Evolutionary conservation across 2,329 filamentous ascomycete genomes (phyloP).

Genomic region (Trichoderma breve): DNA sequence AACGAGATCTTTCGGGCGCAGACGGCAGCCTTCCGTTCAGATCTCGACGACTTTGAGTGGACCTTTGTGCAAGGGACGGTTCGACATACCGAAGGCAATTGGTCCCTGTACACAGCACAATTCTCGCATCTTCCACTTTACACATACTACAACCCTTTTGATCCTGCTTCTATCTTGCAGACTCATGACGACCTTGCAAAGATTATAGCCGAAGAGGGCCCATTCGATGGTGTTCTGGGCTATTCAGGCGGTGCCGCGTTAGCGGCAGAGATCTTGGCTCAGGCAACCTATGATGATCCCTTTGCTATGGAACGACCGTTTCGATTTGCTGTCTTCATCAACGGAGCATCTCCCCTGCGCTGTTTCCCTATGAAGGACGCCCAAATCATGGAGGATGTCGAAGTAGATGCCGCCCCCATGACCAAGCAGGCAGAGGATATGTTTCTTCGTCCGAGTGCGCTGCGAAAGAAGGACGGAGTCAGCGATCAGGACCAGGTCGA

Average conservation of each 20-base stretch:
- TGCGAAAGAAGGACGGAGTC: constrained; percentile 4
- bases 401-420: neutral
- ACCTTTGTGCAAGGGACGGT: constrained; percentile 17
- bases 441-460: neutral
- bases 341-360: neutral
- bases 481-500: constrained; percentile 1
- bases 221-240: constrained; percentile 15
- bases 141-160: constrained; percentile 13
- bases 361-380: neutral
- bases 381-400: neutral
- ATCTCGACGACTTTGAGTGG: constrained; percentile 18
- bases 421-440: neutral
- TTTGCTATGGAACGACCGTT: constrained; percentile 6
- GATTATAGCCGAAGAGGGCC: constrained; percentile 9
- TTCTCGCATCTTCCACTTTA: constrained; percentile 12
- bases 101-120: constrained; percentile 9
- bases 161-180: constrained; percentile 6
- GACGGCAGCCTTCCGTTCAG: constrained; percentile 13
- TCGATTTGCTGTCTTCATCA: constrained; percentile 12
- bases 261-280: constrained; percentile 10
- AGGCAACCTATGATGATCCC: neutral
- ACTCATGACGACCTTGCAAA: neutral
- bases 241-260: constrained; percentile 15
- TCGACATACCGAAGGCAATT: constrained; percentile 17
- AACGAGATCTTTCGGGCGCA: constrained; percentile 18